Base-by-base conservation (phyloP, 192 early-diverging fungal genomes). In the Chytriomyces confervae region DNA sequence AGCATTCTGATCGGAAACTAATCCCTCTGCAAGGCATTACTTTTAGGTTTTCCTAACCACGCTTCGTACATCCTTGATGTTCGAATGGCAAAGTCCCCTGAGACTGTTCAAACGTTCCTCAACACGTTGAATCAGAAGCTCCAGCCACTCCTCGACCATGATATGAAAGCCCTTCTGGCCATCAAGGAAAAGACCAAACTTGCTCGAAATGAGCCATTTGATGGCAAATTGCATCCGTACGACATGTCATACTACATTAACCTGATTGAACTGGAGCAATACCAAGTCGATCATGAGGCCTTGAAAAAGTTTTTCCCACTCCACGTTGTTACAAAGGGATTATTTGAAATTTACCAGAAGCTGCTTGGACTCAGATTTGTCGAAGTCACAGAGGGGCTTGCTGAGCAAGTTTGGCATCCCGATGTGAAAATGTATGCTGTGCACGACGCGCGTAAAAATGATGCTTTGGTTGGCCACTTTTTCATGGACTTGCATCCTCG, bases 281-380 rank as follows among this genome's bases (percentile, higher is more conserved):
- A 92, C 79, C 77, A 87, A n/a, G 89, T 96, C 64, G 91, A 92
- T 72, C 86, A 93, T 66, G 90, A 94, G 70, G 81, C 89, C 53
- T 90, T 94, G 82, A 94, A 94, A 79, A 83, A 93, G 77, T 95
- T 93, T 77, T 93, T 95, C 76, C 85, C 87, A n/a, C 85, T 92
- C 78, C 84, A 85, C 71, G 78, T 76, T 75, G 92, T 89, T 47
- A 92, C 87, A 43, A 74, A 84, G 70, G 91, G 88, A 70, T 89
- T 94, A 83, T 83, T 94, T 36, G 83, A 90, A 50, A 90, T 94
- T 36, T 96, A 96, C 81, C 83, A 92, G 77, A 79, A 88, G 62
- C 88, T 96, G 61, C 83, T 96, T 48, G 84, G 88, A 7, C 80
- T 96, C 51, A 82, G 83, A 36, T 93, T 94, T 69, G 85, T 88